Conservation (phyloP, 495 filamentous ascomycete genomes). For the Platismatia glauca region DNA sequence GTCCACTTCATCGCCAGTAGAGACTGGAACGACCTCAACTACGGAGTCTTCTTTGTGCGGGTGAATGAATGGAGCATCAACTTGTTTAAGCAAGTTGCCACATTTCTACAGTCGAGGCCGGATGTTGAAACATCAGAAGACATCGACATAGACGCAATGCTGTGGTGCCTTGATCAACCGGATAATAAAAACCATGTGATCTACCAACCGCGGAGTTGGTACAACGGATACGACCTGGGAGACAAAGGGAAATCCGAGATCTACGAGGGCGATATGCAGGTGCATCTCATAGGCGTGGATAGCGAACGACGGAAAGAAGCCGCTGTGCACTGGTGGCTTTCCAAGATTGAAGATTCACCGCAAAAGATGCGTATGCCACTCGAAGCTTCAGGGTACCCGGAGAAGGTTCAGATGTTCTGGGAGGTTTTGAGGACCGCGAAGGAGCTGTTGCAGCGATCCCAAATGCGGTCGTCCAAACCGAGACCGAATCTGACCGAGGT, state of each 20-base stretch:
- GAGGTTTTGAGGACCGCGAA: not conserved
- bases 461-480: not conserved
- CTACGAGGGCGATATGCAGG: conserved; percentile 1
- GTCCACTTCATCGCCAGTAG: conserved; percentile 39
- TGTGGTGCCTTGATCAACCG: conserved; percentile 5
- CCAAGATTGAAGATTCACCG: not conserved
- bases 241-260: not conserved
- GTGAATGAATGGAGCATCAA: conserved; percentile 40
- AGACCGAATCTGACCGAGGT: not conserved
- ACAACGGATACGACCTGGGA: not conserved
- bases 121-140: conserved; percentile 22
- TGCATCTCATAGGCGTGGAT: conserved; percentile 8
- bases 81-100: conserved; percentile 38
- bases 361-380: not conserved
- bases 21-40: conserved; percentile 49
- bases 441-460: not conserved
- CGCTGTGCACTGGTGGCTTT: not conserved
- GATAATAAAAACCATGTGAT: conserved; percentile 9
- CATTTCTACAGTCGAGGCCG: conserved; percentile 36
- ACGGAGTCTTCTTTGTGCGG: conserved; percentile 44
- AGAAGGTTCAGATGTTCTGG: not conserved
- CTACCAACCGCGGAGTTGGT: conserved; percentile 15
- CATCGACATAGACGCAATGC: conserved; percentile 12
- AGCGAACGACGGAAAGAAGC: not conserved
- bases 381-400: not conserved